Percentiles rank a stretch among this genome's conserved stretches.
phyloP scores from a whole-genome alignment of 2,329 filamentous ascomycete genomes.

The Penicillium fuscoglaucum region DNA sequence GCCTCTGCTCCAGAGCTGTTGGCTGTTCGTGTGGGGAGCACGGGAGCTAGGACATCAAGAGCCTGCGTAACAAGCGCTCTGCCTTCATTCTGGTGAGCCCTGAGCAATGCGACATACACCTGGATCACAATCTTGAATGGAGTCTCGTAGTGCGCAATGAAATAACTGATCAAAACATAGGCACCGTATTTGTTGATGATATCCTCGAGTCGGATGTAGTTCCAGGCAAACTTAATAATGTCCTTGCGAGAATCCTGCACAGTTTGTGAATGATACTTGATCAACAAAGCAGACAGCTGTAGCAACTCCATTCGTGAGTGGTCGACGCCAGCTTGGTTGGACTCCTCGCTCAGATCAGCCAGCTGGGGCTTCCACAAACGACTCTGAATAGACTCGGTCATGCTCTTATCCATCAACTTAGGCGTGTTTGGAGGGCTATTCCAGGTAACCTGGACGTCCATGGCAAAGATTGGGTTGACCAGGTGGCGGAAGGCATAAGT shows the following conservation, averaged over 20 bases:
- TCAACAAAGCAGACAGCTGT: slow-evolving; percentile 88
- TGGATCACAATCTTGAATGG: slow-evolving; percentile 94
- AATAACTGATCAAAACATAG: slow-evolving; percentile 95
- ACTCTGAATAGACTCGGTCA: slow-evolving; percentile 87
- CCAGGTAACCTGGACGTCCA: slow-evolving; percentile 88
- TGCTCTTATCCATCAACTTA: slow-evolving; percentile 77
- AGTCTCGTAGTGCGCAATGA: slow-evolving; percentile 95
- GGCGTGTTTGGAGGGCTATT: slow-evolving; percentile 59
- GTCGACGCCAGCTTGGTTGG: slow-evolving; percentile 81
- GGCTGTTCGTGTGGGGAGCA: slow-evolving; percentile 73
- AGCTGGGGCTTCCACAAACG: slow-evolving; percentile 92
- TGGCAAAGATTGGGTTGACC: slow-evolving; percentile 93
- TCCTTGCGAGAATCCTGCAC: slow-evolving; percentile 93
- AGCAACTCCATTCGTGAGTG: slow-evolving; percentile 95
- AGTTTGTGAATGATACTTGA: slow-evolving; percentile 89
- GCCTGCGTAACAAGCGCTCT: slow-evolving; percentile 90
- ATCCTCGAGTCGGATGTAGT: slow-evolving; percentile 96
- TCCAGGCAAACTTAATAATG: slow-evolving; percentile 99
- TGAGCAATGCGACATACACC: slow-evolving; percentile 86
- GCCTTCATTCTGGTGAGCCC: slow-evolving; percentile 93
- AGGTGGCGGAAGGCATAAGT: slow-evolving; percentile 88
- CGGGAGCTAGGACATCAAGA: slow-evolving; percentile 90
- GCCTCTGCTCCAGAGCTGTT: slow-evolving; percentile 63
- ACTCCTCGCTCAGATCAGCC: slow-evolving; percentile 78
- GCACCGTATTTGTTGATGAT: slow-evolving; percentile 99